Evolutionary conservation across 2,329 filamentous ascomycete species (phyloP).

Genomic region (Seiridium cupressi): DNA sequence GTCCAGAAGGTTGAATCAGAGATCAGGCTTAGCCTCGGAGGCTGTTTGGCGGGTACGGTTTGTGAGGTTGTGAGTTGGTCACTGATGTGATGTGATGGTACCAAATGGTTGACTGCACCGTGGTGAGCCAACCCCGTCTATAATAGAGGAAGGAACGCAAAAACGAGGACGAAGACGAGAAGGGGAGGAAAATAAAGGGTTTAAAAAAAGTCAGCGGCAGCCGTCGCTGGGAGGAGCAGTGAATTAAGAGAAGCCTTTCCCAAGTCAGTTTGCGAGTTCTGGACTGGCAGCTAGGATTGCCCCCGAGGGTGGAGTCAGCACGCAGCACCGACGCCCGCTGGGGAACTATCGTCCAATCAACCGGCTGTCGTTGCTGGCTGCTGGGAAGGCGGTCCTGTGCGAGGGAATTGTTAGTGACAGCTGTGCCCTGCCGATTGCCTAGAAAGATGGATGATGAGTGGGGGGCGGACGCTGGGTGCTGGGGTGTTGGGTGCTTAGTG

Average conservation of each 20-base stretch:
- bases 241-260: conserved; percentile 12
- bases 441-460: not conserved
- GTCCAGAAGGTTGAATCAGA: not conserved
- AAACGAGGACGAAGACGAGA: not conserved
- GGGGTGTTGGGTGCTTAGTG: too few species aligned
- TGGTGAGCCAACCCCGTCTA: conserved; percentile 12
- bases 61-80: not conserved
- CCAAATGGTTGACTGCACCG: conserved; percentile 11
- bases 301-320: conserved; percentile 8
- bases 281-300: conserved; percentile 6
- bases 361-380: not conserved
- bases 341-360: not conserved
- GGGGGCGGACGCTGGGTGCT: too few species aligned
- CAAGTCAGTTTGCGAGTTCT: conserved; percentile 11
- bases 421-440: not conserved
- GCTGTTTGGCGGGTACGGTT: not conserved
- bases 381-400: not conserved
- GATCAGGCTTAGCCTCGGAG: not conserved
- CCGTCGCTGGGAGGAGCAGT: not conserved
- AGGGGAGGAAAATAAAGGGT: not conserved
- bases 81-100: not conserved
- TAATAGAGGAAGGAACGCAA: conserved; percentile 6
- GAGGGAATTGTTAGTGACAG: not conserved
- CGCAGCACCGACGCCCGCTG: not conserved
- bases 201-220: not conserved